These are phyloP conservation scores for Boechera divaricarpa DNA, from an alignment of 345 rosid species.

Conservation along the genomic window DNA sequence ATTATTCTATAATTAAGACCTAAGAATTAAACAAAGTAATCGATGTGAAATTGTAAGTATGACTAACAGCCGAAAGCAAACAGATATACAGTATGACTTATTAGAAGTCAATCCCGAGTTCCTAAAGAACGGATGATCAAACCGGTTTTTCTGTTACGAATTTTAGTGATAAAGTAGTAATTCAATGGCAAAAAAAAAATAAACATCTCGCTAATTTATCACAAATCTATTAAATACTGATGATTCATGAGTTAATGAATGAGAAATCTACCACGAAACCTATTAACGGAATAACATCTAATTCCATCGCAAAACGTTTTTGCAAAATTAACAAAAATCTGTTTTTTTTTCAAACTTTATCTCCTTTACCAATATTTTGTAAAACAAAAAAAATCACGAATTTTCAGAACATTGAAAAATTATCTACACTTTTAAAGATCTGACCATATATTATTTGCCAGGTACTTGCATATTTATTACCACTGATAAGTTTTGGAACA, in stretches of 20 bases:
- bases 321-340: too few relatives aligned
- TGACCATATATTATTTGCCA: not conserved
- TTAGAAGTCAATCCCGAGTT: constrained; percentile 7
- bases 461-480: not conserved
- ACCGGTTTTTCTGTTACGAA: not conserved
- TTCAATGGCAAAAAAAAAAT: not conserved
- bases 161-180: not conserved
- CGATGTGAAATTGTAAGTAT: constrained; percentile 5
- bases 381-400: not conserved
- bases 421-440: not conserved
- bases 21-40: not conserved
- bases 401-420: not conserved
- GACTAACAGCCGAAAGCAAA: constrained; percentile 22
- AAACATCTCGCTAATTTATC: not conserved
- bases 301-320: not conserved
- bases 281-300: too few relatives aligned
- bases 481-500: not conserved
- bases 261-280: too few relatives aligned
- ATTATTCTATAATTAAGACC: not conserved
- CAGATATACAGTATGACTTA: not conserved
- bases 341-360: not conserved
- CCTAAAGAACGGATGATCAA: constrained; percentile 9
- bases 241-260: too few relatives aligned
- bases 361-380: not conserved
- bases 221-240: too few relatives aligned